phyloP scores from a whole-genome alignment of 2,329 filamentous ascomycete genomes.

The Monosporascus sp. region DNA sequence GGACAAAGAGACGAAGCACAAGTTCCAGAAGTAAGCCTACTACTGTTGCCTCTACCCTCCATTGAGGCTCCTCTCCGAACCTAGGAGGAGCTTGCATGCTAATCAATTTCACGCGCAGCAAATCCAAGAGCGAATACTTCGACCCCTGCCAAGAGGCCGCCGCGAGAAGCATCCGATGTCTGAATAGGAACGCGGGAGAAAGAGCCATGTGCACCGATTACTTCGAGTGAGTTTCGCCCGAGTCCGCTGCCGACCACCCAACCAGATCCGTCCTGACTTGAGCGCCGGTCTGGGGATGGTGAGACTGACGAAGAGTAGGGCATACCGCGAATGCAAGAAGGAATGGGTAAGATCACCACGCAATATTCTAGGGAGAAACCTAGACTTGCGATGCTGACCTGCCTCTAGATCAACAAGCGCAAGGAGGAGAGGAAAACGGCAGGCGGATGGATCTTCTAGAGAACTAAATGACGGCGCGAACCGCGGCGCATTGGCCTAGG shows the following conservation, averaged over 20 bases:
- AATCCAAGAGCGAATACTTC: conserved; percentile 82
- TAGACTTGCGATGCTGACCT: neutral
- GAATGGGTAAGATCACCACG: conserved; percentile 62
- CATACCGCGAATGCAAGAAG: conserved; percentile 92
- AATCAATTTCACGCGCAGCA: conserved; percentile 47
- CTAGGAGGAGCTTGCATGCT: conserved; percentile 1
- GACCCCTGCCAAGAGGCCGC: conserved; percentile 96
- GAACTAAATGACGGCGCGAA: neutral
- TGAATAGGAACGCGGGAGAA: conserved; percentile 84
- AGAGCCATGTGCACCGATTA: conserved; percentile 88
- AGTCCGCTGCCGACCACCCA: neutral
- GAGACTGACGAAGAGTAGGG: conserved; percentile 44
- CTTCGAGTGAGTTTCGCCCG: conserved; percentile 67
- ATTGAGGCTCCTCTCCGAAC: neutral
- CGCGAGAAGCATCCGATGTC: conserved; percentile 74
- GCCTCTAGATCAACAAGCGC: conserved; percentile 26
- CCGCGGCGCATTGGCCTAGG: too few species aligned
- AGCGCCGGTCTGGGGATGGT: neutral
- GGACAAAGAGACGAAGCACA: conserved; percentile 54
- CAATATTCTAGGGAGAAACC: neutral
- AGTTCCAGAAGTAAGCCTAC: conserved; percentile 55
- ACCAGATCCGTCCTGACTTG: too few species aligned
- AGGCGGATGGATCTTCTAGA: conserved; percentile 14
- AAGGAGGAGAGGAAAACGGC: conserved; percentile 25
- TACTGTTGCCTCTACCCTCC: neutral